Evolutionary conservation across 768 basidiomycete genomes (phyloP).

Genomic region (Guyanaporus albipodus): DNA sequence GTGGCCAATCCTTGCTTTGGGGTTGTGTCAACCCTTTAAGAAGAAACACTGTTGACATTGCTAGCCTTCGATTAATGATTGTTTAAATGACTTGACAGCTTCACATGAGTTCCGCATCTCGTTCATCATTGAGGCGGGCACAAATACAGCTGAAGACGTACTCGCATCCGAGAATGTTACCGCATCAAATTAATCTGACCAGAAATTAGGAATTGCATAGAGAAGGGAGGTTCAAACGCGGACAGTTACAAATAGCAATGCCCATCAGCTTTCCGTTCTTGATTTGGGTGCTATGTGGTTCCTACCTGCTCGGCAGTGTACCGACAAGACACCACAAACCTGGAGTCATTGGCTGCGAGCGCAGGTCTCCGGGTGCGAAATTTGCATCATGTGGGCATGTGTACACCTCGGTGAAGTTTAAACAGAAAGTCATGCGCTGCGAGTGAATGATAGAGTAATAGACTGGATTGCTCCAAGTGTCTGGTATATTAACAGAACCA

Average conservation of each 20-base stretch:
- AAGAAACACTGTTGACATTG: too few species aligned
- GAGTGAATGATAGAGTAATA: background rate
- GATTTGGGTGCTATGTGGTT: constrained; percentile 40
- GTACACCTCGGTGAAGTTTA: background rate
- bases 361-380: constrained; percentile 34
- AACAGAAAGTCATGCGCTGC: background rate
- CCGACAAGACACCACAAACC: constrained; percentile 37
- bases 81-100: too few species aligned
- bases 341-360: constrained; percentile 37
- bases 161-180: too few species aligned
- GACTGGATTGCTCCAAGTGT: constrained; percentile 3
- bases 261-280: constrained; percentile 65
- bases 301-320: constrained; percentile 39
- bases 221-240: too few species aligned
- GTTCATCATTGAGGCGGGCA: too few species aligned
- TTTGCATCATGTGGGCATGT: constrained; percentile 40
- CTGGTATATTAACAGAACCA: constrained; percentile 11
- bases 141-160: too few species aligned
- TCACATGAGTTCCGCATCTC: too few species aligned
- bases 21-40: too few species aligned
- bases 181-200: too few species aligned
- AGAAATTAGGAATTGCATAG: background rate
- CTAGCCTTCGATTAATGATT: too few species aligned
- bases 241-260: too few species aligned
- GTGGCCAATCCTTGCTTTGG: background rate